Evolutionary conservation across 495 filamentous ascomycete species (phyloP).

Genomic region (Penicillium salamii): DNA sequence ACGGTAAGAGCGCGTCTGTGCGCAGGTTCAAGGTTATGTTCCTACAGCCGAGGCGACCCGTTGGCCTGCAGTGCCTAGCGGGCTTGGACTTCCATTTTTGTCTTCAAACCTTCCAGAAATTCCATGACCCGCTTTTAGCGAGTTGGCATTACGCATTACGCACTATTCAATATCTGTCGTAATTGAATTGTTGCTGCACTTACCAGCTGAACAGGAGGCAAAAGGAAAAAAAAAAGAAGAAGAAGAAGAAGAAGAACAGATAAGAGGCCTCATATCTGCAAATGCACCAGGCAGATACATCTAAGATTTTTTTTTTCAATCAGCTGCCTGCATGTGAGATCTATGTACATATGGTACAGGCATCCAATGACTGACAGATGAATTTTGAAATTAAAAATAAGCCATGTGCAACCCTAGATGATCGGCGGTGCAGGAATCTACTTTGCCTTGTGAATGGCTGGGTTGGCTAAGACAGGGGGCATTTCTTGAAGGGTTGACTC

Average conservation of each 20-base stretch:
- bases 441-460: slow-evolving; percentile 12
- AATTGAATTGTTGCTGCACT: background rate
- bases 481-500: slow-evolving; percentile 23
- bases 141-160: background rate
- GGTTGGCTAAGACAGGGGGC: slow-evolving; percentile 15
- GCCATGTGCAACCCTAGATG: slow-evolving; percentile 28
- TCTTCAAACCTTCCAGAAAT: slow-evolving; percentile 9
- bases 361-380: background rate
- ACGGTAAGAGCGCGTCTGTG: slow-evolving; percentile 5
- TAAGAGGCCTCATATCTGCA: background rate
- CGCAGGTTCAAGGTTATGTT: slow-evolving; percentile 14
- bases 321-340: slow-evolving; percentile 9
- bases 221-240: too few relatives aligned
- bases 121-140: slow-evolving; percentile 4
- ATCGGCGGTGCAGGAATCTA: slow-evolving; percentile 26
- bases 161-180: background rate
- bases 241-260: too few relatives aligned
- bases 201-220: too few relatives aligned
- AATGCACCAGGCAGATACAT: background rate
- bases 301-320: background rate
- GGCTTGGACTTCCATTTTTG: slow-evolving; percentile 3
- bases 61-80: slow-evolving; percentile 10
- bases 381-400: slow-evolving; percentile 7
- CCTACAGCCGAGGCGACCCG: slow-evolving; percentile 14
- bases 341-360: slow-evolving; percentile 3